phyloP scores from a whole-genome alignment of 148 eudicot species.

The Spergularia marina region DNA sequence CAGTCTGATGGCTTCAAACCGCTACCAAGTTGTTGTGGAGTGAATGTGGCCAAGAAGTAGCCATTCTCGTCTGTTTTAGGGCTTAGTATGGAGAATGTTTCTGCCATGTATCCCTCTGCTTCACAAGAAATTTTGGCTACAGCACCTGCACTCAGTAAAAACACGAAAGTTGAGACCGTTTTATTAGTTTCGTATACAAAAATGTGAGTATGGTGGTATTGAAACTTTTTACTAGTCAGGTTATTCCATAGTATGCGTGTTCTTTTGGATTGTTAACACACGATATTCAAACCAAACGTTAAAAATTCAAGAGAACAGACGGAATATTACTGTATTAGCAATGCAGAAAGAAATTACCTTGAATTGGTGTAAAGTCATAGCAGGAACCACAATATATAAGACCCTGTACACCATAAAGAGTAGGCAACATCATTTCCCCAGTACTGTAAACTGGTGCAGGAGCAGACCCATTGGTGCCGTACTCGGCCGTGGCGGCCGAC shows the following conservation, averaged over 20 bases:
- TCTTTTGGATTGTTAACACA: too few relatives aligned
- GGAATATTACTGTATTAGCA: too few relatives aligned
- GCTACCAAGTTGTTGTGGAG: constrained; percentile 28
- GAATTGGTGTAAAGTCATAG: constrained; percentile 20
- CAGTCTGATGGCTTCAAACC: constrained; percentile 26
- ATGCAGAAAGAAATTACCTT: constrained; percentile 10
- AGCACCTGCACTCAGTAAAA: constrained; percentile 17
- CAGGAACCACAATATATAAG: constrained; percentile 20
- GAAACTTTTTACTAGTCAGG: too few relatives aligned
- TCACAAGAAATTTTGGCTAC: constrained; percentile 25
- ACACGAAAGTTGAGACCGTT: neutral
- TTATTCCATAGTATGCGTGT: too few relatives aligned
- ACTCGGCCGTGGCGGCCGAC: neutral
- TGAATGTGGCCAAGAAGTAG: constrained; percentile 32
- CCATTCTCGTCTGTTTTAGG: constrained; percentile 35
- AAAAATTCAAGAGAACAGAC: too few relatives aligned
- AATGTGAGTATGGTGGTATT: too few relatives aligned
- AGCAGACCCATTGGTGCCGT: neutral
- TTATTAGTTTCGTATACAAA: neutral
- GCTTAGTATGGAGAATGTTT: constrained; percentile 20
- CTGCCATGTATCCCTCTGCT: constrained; percentile 20
- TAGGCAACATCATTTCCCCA: neutral
- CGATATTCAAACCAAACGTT: too few relatives aligned
- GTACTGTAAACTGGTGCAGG: too few relatives aligned
- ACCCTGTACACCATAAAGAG: constrained; percentile 20